Percentiles rank a stretch among this genome's conserved stretches.
These are phyloP conservation scores for Exserohilum rostratum DNA, from an alignment of 2,329 filamentous ascomycete species.

Conservation along the genomic window DNA sequence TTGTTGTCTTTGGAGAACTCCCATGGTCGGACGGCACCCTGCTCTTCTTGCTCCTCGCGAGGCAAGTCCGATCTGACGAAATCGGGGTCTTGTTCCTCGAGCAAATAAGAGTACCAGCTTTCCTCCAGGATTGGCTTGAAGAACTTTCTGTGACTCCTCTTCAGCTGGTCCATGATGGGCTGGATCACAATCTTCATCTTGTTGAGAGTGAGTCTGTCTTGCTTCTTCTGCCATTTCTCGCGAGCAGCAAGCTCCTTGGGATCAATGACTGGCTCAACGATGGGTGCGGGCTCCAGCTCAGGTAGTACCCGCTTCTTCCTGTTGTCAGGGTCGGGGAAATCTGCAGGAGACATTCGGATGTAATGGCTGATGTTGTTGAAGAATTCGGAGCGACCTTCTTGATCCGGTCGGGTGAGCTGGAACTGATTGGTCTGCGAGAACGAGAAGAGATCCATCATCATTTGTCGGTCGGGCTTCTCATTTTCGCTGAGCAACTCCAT, in stretches of 20 bases:
- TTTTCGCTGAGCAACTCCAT: conserved; percentile 72
- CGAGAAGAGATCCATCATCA: conserved; percentile 82
- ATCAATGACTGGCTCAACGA: conserved; percentile 59
- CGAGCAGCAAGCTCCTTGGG: conserved; percentile 73
- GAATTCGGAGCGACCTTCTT: conserved; percentile 75
- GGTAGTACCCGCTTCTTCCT: conserved; percentile 87
- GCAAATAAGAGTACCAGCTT: conserved; percentile 76
- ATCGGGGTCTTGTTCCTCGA: conserved; percentile 79
- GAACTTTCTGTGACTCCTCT: conserved; percentile 87
- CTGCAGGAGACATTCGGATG: conserved; percentile 76
- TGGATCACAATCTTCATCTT: conserved; percentile 86
- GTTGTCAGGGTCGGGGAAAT: conserved; percentile 86
- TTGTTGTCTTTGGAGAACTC: conserved; percentile 80
- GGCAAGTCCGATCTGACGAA: conserved; percentile 65
- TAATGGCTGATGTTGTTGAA: conserved; percentile 77
- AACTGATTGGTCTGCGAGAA: conserved; percentile 81
- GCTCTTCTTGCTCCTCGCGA: conserved; percentile 59
- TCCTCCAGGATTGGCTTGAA: conserved; percentile 76
- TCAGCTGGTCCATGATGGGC: conserved; percentile 96
- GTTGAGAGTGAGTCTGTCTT: conserved; percentile 84
- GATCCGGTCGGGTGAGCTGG: conserved; percentile 69
- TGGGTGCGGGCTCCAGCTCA: conserved; percentile 72
- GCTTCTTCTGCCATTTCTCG: conserved; percentile 77
- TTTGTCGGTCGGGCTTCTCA: conserved; percentile 59
- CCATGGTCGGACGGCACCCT: conserved; percentile 70